These are phyloP conservation scores for Sechiopsis laciniata DNA, from an alignment of 306 rosid genomes.

Conservation along the genomic window DNA sequence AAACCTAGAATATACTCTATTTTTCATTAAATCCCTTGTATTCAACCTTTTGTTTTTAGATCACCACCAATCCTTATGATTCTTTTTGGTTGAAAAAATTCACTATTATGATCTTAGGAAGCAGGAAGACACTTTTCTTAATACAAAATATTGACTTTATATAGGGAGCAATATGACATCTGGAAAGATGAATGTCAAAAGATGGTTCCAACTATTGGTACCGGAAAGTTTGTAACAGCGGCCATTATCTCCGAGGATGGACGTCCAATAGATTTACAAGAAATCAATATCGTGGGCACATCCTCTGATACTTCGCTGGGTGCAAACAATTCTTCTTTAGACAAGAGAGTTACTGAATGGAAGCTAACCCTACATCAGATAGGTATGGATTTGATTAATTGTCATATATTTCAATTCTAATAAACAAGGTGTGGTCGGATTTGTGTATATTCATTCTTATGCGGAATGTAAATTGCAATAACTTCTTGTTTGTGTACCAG, in stretches of 20 bases:
- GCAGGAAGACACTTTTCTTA: not conserved
- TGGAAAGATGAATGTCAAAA: conserved; percentile 85
- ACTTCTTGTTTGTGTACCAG: not conserved
- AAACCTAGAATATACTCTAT: not conserved
- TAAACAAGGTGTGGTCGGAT: not conserved
- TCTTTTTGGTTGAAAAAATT: not conserved
- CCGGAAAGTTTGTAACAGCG: conserved; percentile 58
- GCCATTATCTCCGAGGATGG: conserved; percentile 55
- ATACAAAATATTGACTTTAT: conserved; percentile 5
- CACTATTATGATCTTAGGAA: not conserved
- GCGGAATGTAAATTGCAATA: not conserved
- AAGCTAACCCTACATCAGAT: conserved; percentile 69
- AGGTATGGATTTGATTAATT: conserved; percentile 43
- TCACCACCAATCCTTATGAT: not conserved
- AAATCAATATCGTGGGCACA: conserved; percentile 4
- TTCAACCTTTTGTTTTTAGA: not conserved
- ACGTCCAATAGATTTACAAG: conserved; percentile 32
- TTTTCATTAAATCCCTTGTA: not conserved
- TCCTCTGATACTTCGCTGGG: conserved; percentile 12
- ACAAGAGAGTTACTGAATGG: conserved; percentile 73
- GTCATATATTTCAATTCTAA: not conserved
- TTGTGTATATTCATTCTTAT: conserved; percentile 5
- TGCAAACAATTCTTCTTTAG: conserved; percentile 30
- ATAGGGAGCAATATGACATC: conserved; percentile 63
- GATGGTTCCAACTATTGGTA: conserved; percentile 67